phyloP scores from a whole-genome alignment of 257 asterid genomes.

The Solanum ossicruentum region DNA sequence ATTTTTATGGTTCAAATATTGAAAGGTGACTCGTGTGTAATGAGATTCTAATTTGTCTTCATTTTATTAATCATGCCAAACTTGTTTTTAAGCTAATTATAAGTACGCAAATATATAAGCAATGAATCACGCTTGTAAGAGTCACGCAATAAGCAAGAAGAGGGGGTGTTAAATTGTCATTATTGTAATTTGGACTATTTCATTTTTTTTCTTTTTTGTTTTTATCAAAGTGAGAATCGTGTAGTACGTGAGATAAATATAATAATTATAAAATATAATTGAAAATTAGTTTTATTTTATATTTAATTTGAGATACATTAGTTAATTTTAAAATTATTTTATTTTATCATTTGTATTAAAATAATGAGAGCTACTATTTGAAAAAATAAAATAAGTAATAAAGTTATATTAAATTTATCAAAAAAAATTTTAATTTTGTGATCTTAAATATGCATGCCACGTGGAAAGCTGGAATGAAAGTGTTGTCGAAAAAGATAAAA shows the following conservation, averaged over 20 bases:
- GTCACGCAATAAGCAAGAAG: background rate
- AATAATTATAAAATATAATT: too few relatives aligned
- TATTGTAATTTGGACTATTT: background rate
- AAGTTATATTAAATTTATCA: too few relatives aligned
- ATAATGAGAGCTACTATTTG: too few relatives aligned
- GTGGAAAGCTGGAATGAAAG: too few relatives aligned
- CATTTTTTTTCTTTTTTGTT: too few relatives aligned
- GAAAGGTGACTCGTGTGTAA: background rate
- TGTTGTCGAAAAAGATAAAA: too few relatives aligned
- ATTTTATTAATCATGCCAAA: background rate
- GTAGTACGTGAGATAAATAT: background rate
- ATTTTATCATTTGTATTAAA: too few relatives aligned
- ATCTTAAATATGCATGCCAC: too few relatives aligned
- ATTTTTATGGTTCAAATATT: background rate
- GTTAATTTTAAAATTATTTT: too few relatives aligned
- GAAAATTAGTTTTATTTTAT: too few relatives aligned
- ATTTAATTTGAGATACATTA: background rate
- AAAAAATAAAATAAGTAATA: too few relatives aligned
- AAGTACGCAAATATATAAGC: background rate
- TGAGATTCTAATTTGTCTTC: background rate
- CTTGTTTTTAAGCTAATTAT: background rate
- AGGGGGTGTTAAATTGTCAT: background rate
- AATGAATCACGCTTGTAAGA: background rate
- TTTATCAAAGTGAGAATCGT: background rate
- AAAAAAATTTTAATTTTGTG: too few relatives aligned